Evolutionary conservation across 1,284 basidiomycete genomes (phyloP).

Genomic region (Malassezia psittaci): DNA sequence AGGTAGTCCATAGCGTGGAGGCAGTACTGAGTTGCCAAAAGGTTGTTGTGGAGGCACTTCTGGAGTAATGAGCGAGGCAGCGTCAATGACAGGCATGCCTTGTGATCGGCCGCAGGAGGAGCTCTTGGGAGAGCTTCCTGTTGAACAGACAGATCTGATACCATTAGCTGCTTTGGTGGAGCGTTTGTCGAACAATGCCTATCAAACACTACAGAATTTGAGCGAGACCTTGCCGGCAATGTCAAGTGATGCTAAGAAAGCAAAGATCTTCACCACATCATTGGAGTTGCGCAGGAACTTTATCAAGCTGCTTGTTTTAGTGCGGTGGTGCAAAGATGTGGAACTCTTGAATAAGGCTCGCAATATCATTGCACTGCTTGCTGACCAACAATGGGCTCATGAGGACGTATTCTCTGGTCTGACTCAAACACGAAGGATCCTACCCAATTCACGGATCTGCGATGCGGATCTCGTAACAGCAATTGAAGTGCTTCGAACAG

Average conservation of each 20-base stretch:
- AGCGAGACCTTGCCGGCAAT: constrained; percentile 82
- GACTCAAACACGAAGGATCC: constrained; percentile 56
- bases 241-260: constrained; percentile 69
- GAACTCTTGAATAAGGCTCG: constrained; percentile 29
- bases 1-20: constrained; percentile 64
- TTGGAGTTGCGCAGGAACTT: constrained; percentile 77
- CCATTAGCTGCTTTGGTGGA: constrained; percentile 65
- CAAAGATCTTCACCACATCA: constrained; percentile 72
- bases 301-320: constrained; percentile 62
- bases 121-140: constrained; percentile 63
- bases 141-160: constrained; percentile 65
- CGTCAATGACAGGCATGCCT: neutral
- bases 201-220: constrained; percentile 69
- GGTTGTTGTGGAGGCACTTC: constrained; percentile 3
- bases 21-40: neutral
- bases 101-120: constrained; percentile 33
- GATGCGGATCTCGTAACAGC: constrained; percentile 84
- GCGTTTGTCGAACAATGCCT: constrained; percentile 65
- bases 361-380: constrained; percentile 36
- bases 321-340: constrained; percentile 34
- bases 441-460: constrained; percentile 54
- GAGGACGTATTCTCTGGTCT: constrained; percentile 61
- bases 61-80: neutral
- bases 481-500: constrained; percentile 70
- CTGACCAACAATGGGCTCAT: constrained; percentile 63